Evolutionary conservation across 495 filamentous ascomycete genomes (phyloP), one percentile per base, ranked within the genome.

Genomic region (Aspergillus coremiiformis): DNA sequence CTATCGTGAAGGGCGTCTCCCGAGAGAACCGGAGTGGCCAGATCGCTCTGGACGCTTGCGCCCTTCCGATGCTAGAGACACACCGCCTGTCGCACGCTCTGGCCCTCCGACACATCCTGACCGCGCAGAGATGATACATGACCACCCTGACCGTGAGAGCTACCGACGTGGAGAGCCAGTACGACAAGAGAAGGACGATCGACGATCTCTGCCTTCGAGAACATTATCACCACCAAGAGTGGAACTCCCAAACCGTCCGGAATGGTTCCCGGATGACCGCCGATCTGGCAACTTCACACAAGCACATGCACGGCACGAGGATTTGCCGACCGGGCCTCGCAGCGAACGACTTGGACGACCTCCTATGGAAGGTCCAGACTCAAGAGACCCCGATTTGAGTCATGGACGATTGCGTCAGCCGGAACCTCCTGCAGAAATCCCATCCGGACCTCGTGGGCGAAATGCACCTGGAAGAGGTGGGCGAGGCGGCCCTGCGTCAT

Each of bases 361-460:
- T 22, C 30, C 54, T 11, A 20, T 51, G 41, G 64, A 68, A 30
- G 20, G 49, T n/a, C 33, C 49, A 32, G 69, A 74, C 6, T 41
- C 54, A 21, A 66, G 66, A 47, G 69, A 72, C 4, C 11, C 55
- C 17, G 44, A 39, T 19, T 65, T 73, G 53, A 79, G 73, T 49
- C 80, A 82, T 60, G 79, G 77, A 47, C 76, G 78, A 47, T 67
- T 79, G 32, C 72, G 73, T 26, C 71, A 71, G 37, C 67, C 72
- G 19, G 85, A 89, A 15, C 60, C 74, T 14, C 61, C 73, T 27
- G 61, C 74, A 7, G 82, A 83, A 39, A 79, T 84, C 39, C 88
- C 89, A 1, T 84, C 82, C 21, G 90, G 87, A 0, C 90, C 89
- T 2, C 75, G 86, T 37, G 76, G 78, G 29, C 60, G 71, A 39